These are phyloP conservation scores for Talaromyces trachyspermus DNA, from an alignment of 495 filamentous ascomycete genomes.

Conservation along the genomic window DNA sequence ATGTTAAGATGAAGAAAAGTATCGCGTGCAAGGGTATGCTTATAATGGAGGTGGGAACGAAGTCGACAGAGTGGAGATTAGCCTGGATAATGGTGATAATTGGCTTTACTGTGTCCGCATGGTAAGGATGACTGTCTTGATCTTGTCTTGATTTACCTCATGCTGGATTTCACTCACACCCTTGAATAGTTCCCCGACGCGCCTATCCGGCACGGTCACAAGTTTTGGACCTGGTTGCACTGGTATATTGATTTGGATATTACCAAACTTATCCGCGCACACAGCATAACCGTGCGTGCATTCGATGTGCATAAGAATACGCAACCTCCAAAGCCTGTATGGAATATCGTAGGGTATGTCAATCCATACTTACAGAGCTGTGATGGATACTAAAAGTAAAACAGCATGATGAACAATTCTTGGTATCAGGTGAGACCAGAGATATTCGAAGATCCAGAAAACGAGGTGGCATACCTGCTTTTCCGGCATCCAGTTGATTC, in stretches of 20 bases:
- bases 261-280: slow-evolving; percentile 6
- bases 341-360: slow-evolving; percentile 20
- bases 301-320: slow-evolving; percentile 18
- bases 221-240: slow-evolving; percentile 18
- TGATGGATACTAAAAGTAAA: neutral
- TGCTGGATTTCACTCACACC: neutral
- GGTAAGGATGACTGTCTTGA: too few species aligned
- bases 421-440: slow-evolving; percentile 23
- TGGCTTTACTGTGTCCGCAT: slow-evolving; percentile 29
- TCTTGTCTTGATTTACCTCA: too few species aligned
- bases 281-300: slow-evolving; percentile 13
- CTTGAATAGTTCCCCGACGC: slow-evolving; percentile 11
- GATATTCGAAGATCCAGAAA: slow-evolving; percentile 12
- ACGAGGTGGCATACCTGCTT: slow-evolving; percentile 11
- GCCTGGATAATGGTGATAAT: slow-evolving; percentile 43
- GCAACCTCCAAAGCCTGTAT: slow-evolving; percentile 16
- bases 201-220: slow-evolving; percentile 14
- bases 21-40: slow-evolving; percentile 46
- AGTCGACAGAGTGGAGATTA: slow-evolving; percentile 49
- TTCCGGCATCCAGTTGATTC: slow-evolving; percentile 13
- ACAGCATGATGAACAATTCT: slow-evolving; percentile 36
- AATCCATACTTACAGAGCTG: neutral
- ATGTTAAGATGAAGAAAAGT: slow-evolving; percentile 15
- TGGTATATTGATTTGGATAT: slow-evolving; percentile 13
- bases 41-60: slow-evolving; percentile 52